A percentile compares a stretch with the other conserved stretches of the same genome.
Evolutionary conservation across 2,329 filamentous ascomycete genomes (phyloP).

Genomic region (Colletotrichum liriopes): DNA sequence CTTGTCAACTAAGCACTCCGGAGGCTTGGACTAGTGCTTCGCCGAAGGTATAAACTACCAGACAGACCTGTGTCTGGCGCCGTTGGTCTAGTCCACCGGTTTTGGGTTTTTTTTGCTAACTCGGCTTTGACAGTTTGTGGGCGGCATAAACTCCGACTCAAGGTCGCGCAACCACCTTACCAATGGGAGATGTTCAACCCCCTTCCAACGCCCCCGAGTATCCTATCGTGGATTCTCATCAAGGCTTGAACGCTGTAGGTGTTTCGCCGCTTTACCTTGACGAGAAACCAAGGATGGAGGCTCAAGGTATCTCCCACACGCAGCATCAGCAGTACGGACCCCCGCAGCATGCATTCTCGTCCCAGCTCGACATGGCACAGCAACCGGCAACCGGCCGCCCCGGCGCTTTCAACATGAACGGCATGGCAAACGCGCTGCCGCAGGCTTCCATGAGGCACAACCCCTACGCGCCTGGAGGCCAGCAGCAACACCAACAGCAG

Average conservation of each 20-base stretch:
- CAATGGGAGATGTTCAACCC: conserved; percentile 55
- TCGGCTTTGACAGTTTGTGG: conserved; percentile 30
- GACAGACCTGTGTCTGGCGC: conserved; percentile 23
- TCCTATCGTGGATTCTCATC: conserved; percentile 42
- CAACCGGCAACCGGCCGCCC: conserved; percentile 48
- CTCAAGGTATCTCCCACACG: conserved; percentile 44
- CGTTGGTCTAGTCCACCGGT: conserved; percentile 18
- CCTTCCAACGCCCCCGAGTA: conserved; percentile 44
- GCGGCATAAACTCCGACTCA: conserved; percentile 33
- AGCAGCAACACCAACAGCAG: conserved; percentile 53
- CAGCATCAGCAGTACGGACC: conserved; percentile 49
- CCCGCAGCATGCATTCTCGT: conserved; percentile 58
- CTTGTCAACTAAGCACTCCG: conserved; percentile 11
- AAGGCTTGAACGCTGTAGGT: conserved; percentile 35
- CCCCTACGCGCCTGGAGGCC: conserved; percentile 55
- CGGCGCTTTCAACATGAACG: conserved; percentile 63
- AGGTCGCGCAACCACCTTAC: conserved; percentile 32
- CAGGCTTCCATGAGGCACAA: conserved; percentile 56
- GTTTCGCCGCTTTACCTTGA: conserved; percentile 23
- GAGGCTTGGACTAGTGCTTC: conserved; percentile 36
- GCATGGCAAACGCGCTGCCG: conserved; percentile 62
- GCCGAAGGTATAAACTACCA: conserved; percentile 39
- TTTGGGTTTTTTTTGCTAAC: conserved; percentile 27
- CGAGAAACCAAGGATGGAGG: conserved; percentile 28
- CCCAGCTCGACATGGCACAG: conserved; percentile 60